These are phyloP conservation scores for Desmodesmus armatus DNA, from an alignment of 139 green algal species.

Conservation along the genomic window DNA sequence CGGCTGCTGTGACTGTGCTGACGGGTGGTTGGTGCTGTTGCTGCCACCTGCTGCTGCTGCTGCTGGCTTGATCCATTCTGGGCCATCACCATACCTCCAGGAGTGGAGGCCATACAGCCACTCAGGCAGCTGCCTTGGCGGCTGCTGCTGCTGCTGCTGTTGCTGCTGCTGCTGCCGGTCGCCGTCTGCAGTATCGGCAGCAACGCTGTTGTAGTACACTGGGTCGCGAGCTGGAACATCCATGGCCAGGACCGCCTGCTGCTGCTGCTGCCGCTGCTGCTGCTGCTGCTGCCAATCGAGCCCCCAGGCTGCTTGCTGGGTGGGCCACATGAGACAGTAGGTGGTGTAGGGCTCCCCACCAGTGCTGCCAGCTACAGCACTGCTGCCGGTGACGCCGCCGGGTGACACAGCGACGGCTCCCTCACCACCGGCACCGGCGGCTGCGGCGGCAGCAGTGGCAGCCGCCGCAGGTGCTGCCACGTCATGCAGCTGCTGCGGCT, in stretches of 20 bases:
- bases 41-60: slow-evolving; percentile 23
- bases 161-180: slow-evolving; percentile 16
- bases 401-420: too few relatives aligned
- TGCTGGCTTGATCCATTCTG: slow-evolving; percentile 52
- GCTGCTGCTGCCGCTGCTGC: slow-evolving; percentile 18
- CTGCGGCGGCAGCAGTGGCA: not conserved
- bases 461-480: not conserved
- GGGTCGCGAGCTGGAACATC: not conserved
- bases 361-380: too few relatives aligned
- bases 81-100: slow-evolving; percentile 47
- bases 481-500: slow-evolving; percentile 14
- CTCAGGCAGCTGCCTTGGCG: not conserved
- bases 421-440: not conserved
- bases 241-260: not conserved
- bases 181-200: not conserved
- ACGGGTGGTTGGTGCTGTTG: slow-evolving; percentile 1
- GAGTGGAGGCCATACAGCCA: slow-evolving; percentile 55
- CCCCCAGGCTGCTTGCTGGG: not conserved
- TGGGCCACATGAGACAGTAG: slow-evolving; percentile 43
- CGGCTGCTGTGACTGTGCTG: not conserved
- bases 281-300: not conserved
- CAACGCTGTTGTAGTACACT: not conserved
- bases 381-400: not conserved
- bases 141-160: slow-evolving; percentile 28
- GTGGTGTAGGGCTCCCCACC: slow-evolving; percentile 1